Evolutionary conservation across 2,329 filamentous ascomycete species (phyloP), one percentile per base, ranked within the genome.

Genomic region (Sporothrix variecibatus): DNA sequence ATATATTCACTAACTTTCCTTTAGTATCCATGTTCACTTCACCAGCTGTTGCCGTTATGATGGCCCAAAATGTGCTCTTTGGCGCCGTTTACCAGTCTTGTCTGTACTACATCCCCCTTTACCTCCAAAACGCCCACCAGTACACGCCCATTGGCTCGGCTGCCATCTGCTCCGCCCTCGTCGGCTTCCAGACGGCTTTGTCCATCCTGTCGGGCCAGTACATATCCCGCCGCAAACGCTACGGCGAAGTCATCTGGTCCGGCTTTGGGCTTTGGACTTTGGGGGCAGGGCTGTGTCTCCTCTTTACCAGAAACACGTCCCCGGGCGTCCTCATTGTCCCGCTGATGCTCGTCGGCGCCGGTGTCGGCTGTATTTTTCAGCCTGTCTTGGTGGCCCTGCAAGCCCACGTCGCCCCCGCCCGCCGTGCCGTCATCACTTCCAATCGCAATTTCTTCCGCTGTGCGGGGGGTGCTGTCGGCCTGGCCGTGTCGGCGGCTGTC

Each of bases 391-490:
- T 84, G 0, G 82, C 80, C 0, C 77, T 83, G 65, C 81, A 83
- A 43, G 82, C 83, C 26, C 81, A 83, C 71, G 80, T 78, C 0
- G 78, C 78, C 2, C 81, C 78, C 38, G 79, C 80, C 26, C 81
- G 82, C 34, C 80, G 83, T 0, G 82, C 83, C 9, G 82, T 84
- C 49, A 80, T 81, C 2, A 84, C 81, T 0, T 80, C 81, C 0
- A 78, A 82, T 28, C 80, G 83, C n/a, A 83, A 83, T 71, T 84
- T 84, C 69, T 77, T 82, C 38, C 80, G 83, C 7, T 80, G 79
- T 7, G 77, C 82, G 4, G 83, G 83, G 8, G 83, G 82, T 17
- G 80, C 81, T 8, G 77, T 81, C 20, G 81, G 81, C 0, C 78
- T 83, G 0, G 78, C 79, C 17, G 70, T 79, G 2, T 80, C 79